Base-by-base conservation (phyloP, 169 alveolate species). In the Babesia ovata region DNA sequence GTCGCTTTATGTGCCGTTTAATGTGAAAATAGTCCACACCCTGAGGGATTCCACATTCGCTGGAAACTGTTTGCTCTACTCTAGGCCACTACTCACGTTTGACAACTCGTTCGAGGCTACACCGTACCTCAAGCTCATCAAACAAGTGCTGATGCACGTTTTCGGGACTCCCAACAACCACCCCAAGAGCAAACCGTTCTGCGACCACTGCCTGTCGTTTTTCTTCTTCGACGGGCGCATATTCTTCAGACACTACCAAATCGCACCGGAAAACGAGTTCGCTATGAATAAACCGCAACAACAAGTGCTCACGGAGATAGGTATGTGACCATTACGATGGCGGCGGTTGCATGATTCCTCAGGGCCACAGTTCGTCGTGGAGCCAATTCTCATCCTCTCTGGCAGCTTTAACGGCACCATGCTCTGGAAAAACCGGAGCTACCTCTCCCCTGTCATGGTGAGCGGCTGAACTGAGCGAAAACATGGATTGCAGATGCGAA, bases 151-250 rank as follows among this genome's bases (percentile, higher is more conserved):
- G 29, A 76, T 63, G 11, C 95, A 95, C 79, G 91, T 94, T 17
- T 95, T 97, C 74, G 95, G 95, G 48, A 93, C 96, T 26, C 99
- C 99, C 4, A 92, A 90, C 63, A 90, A 95, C 54, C 99, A 97
- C 86, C 99, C 99, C n/a, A 94, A 95, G 85, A 91, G 98, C 77
- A 95, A 93, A 86, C 99, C 99, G 24, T 96, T 96, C 88, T 91
- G 93, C 78, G 99, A 97, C 86, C 99, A 96, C 82, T 94, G 96
- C 53, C 90, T 95, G 28, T 86, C 96, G 57, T 96, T 97, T 88
- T 86, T 84, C 72, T 91, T 92, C 82, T 82, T 91, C 49, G 95
- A 95, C 63, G 93, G 92, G 42, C 92, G 92, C 69, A 91, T 97
- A 13, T 94, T 94, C 93, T 92, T 97, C 76, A 91, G 99, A 66